Conservation (phyloP, 768 basidiomycete species). For the Cystobasidium onofrii region DNA sequence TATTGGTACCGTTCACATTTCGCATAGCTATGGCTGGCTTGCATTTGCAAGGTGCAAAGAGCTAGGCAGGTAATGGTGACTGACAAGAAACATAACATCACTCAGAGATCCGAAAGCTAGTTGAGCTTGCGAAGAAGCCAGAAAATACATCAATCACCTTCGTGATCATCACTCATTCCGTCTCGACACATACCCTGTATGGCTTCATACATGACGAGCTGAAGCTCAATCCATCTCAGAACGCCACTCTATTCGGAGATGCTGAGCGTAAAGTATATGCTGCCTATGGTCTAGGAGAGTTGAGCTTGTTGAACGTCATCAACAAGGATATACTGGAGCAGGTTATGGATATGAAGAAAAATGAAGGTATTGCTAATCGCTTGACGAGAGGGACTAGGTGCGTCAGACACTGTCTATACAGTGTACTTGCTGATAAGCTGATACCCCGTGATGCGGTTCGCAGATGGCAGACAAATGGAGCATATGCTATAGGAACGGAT, state of each 20-base stretch:
- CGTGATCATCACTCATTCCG: conserved; percentile 31
- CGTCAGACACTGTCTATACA: too few species aligned
- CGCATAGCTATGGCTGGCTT: background rate
- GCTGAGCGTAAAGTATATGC: conserved; percentile 24
- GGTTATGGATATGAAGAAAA: conserved; percentile 14
- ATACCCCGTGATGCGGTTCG: background rate
- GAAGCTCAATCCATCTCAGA: background rate
- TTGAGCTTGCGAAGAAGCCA: conserved; percentile 12
- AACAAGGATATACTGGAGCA: conserved; percentile 12
- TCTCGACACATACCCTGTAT: conserved; percentile 10
- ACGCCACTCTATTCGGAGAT: conserved; percentile 18
- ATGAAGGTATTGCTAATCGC: conserved; percentile 29
- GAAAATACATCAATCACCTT: background rate
- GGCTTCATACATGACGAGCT: conserved; percentile 19
- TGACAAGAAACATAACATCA: background rate
- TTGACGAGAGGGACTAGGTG: conserved; percentile 29
- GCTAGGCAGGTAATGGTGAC: too few species aligned
- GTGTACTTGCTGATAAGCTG: background rate
- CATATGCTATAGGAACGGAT: conserved; percentile 3
- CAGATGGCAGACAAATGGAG: conserved; percentile 33
- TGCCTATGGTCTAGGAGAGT: conserved; percentile 18
- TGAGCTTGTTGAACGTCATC: conserved; percentile 9
- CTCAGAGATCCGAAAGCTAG: conserved; percentile 13
- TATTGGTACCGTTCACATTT: background rate
- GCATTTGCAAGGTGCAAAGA: background rate